Evolutionary conservation across 371 early-diverging fungal species (phyloP).

Genomic region (Batrachochytrium dendrobatidis): DNA sequence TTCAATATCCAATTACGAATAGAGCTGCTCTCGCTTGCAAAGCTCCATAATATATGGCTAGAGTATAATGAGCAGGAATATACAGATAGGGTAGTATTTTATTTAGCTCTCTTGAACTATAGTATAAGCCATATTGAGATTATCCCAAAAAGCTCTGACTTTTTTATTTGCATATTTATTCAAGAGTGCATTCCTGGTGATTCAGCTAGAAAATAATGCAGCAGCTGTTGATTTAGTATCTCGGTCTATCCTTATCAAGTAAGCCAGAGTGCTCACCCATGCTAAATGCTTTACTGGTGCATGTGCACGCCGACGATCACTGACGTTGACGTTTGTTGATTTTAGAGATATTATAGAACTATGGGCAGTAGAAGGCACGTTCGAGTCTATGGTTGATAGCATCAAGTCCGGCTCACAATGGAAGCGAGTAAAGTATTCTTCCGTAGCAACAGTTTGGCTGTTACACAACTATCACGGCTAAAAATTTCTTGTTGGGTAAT

Average conservation of each 20-base stretch:
- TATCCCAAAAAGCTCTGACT: background rate
- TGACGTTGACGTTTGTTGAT: background rate
- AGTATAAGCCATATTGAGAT: background rate
- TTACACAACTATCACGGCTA: background rate
- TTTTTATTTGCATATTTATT: background rate
- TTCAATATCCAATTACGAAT: slow-evolving; percentile 22
- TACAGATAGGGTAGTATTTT: slow-evolving; percentile 26
- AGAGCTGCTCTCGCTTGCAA: slow-evolving; percentile 76
- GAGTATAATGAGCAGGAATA: slow-evolving; percentile 38
- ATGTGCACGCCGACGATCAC: background rate
- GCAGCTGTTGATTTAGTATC: slow-evolving; percentile 67
- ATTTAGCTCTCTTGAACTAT: background rate
- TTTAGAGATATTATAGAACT: slow-evolving; percentile 64
- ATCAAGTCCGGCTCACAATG: slow-evolving; percentile 52
- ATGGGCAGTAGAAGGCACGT: slow-evolving; percentile 62
- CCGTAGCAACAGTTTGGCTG: background rate
- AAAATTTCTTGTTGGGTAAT: background rate
- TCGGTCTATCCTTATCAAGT: slow-evolving; percentile 83
- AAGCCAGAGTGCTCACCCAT: background rate
- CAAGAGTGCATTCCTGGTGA: slow-evolving; percentile 72
- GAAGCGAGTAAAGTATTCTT: slow-evolving; percentile 8
- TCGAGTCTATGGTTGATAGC: slow-evolving; percentile 54
- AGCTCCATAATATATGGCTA: slow-evolving; percentile 47
- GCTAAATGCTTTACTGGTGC: background rate
- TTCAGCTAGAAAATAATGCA: slow-evolving; percentile 60